Conservation (phyloP, 306 rosid genomes). For the Betula pendula region DNA sequence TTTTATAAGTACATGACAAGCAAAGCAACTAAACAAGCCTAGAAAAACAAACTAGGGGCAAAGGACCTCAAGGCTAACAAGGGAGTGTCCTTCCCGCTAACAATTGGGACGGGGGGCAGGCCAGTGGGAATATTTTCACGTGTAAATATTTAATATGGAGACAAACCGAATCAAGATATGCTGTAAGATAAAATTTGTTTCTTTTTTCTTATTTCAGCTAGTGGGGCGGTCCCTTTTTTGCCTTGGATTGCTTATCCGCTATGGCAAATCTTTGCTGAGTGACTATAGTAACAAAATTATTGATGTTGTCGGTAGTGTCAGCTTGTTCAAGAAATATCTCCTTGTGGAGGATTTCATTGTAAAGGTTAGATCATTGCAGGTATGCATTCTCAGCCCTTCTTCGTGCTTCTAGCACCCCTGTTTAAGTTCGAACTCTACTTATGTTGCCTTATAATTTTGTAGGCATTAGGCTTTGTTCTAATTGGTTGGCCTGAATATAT, state of each 20-base stretch:
- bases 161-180: background rate
- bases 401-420: constrained; percentile 1
- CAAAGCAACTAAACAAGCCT: too few relatives aligned
- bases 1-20: too few relatives aligned
- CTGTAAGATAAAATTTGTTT: constrained; percentile 10
- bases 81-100: too few relatives aligned
- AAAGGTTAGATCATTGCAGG: constrained; percentile 92
- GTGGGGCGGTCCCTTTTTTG: constrained; percentile 93
- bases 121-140: too few relatives aligned
- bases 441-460: constrained; percentile 42
- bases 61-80: too few relatives aligned
- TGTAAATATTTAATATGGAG: background rate
- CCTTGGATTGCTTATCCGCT: constrained; percentile 90
- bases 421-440: constrained; percentile 27
- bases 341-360: constrained; percentile 63
- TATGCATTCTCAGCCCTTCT: constrained; percentile 26
- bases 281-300: constrained; percentile 47
- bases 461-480: constrained; percentile 91
- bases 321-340: constrained; percentile 71
- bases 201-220: constrained; percentile 50
- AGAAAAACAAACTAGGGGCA: too few relatives aligned
- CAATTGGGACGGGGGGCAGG: too few relatives aligned
- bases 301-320: constrained; percentile 58
- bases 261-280: constrained; percentile 66
- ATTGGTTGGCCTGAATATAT: constrained; percentile 94